Base-by-base conservation (phyloP, 441 rosid species). In the Erodium moschatum region DNA sequence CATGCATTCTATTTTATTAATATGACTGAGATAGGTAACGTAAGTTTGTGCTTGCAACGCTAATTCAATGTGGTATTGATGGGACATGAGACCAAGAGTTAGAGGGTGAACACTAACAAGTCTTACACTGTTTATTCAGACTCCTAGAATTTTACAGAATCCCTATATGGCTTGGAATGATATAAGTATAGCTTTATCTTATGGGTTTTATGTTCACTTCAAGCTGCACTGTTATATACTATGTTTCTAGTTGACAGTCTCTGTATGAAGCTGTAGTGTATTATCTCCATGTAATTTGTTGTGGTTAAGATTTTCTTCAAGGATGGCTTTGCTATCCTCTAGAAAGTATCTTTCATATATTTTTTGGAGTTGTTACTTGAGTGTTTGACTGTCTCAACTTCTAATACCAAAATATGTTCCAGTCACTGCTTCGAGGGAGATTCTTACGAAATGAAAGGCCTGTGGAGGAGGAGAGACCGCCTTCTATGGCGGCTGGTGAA, bases 391-490 rank as follows among this genome's bases (percentile, higher is more conserved):
- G 16, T 40, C 74, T 71, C 69, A 63, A 77, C 52, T 70, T 63
- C 67, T 78, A 70, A 66, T 72, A 56, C 74, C 15, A 62, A 40
- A n/a, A 73, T 67, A 52, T 52, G 71, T 77, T 84, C 64, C 86
- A 91, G 98, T 88, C 97, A 52, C 82, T 94, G 77, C 87, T 94
- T 63, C 82, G 98, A 77, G 97, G 98, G 74, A 86, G 98, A 84
- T 94, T 94, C 78, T 84, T 91, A 79, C 81, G 98, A 67, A 87
- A 85, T 76, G 98, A 93, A 84, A 86, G 87, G 78, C 82, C 91
- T 33, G 86, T 74, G 63, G 93, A 87, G 78, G 89, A 79, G 40
- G 96, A 87, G 80, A 88, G 98, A 76, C 84, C 87, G 7, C 87
- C 92, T 70, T 89, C 98, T 67, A 74, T 77, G 75, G 98, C 96